Percentiles rank a stretch among this genome's conserved stretches.
These are phyloP conservation scores for Coniferiporia sulphurascens DNA, from an alignment of 1,284 basidiomycete species.

Conservation along the genomic window DNA sequence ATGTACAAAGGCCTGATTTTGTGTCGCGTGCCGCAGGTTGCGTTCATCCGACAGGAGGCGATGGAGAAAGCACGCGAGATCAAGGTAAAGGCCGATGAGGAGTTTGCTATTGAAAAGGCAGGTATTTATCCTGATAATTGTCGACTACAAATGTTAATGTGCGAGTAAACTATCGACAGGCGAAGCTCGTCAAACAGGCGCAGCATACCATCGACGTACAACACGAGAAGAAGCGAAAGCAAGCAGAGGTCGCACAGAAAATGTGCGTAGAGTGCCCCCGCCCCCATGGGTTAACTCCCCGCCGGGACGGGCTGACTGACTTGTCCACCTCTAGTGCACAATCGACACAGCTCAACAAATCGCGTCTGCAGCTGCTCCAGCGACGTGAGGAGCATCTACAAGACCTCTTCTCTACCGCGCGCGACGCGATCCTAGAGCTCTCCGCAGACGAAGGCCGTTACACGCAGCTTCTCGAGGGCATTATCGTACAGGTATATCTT, in stretches of 20 bases:
- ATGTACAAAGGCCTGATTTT: background rate
- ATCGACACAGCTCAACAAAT: slow-evolving; percentile 95
- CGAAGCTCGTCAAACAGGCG: slow-evolving; percentile 93
- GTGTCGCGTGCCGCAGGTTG: slow-evolving; percentile 50
- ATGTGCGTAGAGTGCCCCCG: slow-evolving; percentile 55
- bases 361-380: slow-evolving; percentile 87
- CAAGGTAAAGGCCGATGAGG: slow-evolving; percentile 93
- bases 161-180: slow-evolving; percentile 41
- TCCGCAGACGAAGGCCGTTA: slow-evolving; percentile 72
- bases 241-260: slow-evolving; percentile 88
- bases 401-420: slow-evolving; percentile 79
- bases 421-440: slow-evolving; percentile 58
- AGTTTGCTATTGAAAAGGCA: slow-evolving; percentile 97
- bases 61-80: slow-evolving; percentile 96
- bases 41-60: slow-evolving; percentile 96
- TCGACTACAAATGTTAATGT: background rate
- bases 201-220: slow-evolving; percentile 87
- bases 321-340: slow-evolving; percentile 60
- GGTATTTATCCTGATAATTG: slow-evolving; percentile 7
- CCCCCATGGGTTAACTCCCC: background rate
- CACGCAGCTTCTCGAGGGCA: slow-evolving; percentile 70
- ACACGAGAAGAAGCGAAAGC: slow-evolving; percentile 93
- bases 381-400: slow-evolving; percentile 91
- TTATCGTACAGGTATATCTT: slow-evolving; percentile 70
- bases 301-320: background rate